Evolutionary conservation across 2,329 filamentous ascomycete species (phyloP).

Genomic region (Dendrostoma leiphaemia): DNA sequence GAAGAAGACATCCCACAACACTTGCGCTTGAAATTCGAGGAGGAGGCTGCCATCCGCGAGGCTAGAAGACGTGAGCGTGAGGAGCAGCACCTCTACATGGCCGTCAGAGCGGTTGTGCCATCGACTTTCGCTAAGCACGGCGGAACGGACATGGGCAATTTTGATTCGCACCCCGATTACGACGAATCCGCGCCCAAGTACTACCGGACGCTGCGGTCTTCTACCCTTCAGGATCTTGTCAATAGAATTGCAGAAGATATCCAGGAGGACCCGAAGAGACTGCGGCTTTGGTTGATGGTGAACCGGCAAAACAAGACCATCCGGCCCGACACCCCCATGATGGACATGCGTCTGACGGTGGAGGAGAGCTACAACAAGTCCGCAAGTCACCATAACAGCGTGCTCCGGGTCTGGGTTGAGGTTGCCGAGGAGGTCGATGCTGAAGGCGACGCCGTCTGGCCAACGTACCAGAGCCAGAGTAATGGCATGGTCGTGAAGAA

Average conservation of each 20-base stretch:
- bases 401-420: constrained; percentile 86
- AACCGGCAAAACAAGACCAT: constrained; percentile 97
- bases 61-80: constrained; percentile 83
- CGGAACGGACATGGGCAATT: constrained; percentile 77
- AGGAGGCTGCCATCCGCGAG: constrained; percentile 76
- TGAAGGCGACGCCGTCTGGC: constrained; percentile 72
- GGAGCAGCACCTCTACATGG: constrained; percentile 91
- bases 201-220: constrained; percentile 73
- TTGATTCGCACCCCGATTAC: constrained; percentile 54
- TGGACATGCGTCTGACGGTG: constrained; percentile 72
- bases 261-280: constrained; percentile 61
- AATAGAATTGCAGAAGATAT: constrained; percentile 69
- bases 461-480: constrained; percentile 57
- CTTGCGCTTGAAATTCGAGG: constrained; percentile 74
- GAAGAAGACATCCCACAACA: constrained; percentile 78
- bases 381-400: constrained; percentile 62
- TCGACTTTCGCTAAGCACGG: constrained; percentile 78
- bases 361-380: constrained; percentile 63
- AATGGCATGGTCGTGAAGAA: constrained; percentile 58
- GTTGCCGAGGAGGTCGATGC: constrained; percentile 63
- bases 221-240: constrained; percentile 73
- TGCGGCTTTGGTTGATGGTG: constrained; percentile 96
- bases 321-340: constrained; percentile 83
- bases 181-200: constrained; percentile 68
- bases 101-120: constrained; percentile 77